Conservation (phyloP, 306 rosid genomes). For the Dalbergia cultrata region DNA sequence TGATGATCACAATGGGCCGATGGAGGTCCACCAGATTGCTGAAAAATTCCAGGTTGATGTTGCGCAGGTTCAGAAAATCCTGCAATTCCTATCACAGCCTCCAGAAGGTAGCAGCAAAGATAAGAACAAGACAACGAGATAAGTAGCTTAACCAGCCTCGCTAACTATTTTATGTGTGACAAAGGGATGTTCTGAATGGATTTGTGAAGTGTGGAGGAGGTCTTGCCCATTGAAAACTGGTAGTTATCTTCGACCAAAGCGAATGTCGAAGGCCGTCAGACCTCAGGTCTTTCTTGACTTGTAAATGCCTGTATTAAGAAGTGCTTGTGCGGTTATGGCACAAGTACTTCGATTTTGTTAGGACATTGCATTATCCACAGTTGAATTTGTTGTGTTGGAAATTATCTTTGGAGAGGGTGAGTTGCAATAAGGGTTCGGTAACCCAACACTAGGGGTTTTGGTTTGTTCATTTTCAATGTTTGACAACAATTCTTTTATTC, state of each 20-base stretch:
- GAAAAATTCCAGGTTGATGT: conserved; percentile 64
- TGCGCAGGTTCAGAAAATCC: conserved; percentile 62
- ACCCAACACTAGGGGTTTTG: conserved; percentile 1
- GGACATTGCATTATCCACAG: conserved; percentile 25
- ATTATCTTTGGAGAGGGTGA: conserved; percentile 12
- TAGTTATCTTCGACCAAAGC: conserved; percentile 6
- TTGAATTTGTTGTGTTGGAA: conserved; percentile 31
- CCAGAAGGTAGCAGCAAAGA: conserved; percentile 63
- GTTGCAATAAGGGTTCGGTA: conserved; percentile 34
- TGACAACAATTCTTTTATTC: neutral
- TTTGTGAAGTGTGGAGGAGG: conserved; percentile 36
- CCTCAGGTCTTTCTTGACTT: conserved; percentile 10
- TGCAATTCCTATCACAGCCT: conserved; percentile 81
- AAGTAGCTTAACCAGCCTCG: conserved; percentile 19
- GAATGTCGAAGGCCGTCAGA: neutral
- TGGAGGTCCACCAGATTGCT: conserved; percentile 76
- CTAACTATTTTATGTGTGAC: conserved; percentile 42
- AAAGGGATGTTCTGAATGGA: conserved; percentile 36
- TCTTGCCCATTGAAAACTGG: conserved; percentile 23
- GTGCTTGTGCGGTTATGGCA: conserved; percentile 24
- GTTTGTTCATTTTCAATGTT: conserved; percentile 20
- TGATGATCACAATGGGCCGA: conserved; percentile 75
- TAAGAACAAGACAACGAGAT: conserved; percentile 43
- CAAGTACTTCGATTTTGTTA: conserved; percentile 11
- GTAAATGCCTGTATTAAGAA: conserved; percentile 16